A percentile compares a stretch with the other conserved stretches of the same genome.
Conservation (phyloP, 257 asterid genomes). For the Scutellaria baicalensis region DNA sequence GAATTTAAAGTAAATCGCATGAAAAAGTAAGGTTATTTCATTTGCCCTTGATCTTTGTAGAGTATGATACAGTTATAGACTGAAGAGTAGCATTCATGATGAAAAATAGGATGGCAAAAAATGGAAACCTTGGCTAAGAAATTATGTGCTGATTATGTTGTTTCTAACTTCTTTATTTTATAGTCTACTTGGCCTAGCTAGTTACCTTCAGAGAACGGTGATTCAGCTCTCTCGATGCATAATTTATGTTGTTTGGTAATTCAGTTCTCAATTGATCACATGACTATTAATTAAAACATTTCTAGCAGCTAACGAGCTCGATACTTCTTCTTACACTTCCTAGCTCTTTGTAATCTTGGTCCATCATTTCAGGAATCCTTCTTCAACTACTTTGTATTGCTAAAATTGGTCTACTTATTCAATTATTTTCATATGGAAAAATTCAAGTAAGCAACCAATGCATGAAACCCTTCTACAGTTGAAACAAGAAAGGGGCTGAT, state of each 20-base stretch:
- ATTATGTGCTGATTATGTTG: not conserved
- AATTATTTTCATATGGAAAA: not conserved
- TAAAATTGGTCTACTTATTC: not conserved
- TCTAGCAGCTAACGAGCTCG: not conserved
- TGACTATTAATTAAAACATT: not conserved
- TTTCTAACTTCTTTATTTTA: not conserved
- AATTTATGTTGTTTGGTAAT: not conserved
- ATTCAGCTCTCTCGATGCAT: not conserved
- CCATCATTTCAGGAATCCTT: not conserved
- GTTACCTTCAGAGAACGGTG: not conserved
- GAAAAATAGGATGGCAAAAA: not conserved
- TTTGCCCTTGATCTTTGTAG: not conserved
- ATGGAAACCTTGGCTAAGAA: not conserved
- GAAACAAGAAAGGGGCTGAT: not conserved
- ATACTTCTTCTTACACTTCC: no score
- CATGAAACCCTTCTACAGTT: not conserved
- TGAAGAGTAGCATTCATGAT: not conserved
- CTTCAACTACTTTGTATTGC: not conserved
- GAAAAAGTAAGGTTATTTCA: no score
- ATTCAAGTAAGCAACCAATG: not conserved
- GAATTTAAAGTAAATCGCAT: not conserved
- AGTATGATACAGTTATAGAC: not conserved
- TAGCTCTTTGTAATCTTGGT: not conserved
- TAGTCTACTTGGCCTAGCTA: not conserved
- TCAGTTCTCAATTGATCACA: not conserved